Conservation (phyloP, 2,329 filamentous ascomycete genomes). For the Microcyclospora pomicola region DNA sequence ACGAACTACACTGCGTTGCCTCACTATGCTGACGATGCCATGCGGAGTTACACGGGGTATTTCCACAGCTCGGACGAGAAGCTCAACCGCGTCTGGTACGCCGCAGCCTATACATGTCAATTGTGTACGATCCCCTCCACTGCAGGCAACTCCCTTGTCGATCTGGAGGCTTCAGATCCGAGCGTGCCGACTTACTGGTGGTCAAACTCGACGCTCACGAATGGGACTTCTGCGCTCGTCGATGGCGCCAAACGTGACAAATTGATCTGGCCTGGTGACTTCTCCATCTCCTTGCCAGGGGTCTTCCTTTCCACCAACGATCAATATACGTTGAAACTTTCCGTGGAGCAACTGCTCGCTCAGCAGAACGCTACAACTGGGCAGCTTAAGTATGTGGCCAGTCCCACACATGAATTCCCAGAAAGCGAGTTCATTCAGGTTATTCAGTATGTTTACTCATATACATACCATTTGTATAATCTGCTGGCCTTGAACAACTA, state of each 20-base stretch:
- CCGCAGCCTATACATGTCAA: conserved; percentile 30
- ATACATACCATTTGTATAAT: conserved; percentile 42
- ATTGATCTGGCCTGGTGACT: conserved; percentile 34
- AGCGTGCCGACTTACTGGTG: conserved; percentile 13
- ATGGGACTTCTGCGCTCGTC: conserved; percentile 22
- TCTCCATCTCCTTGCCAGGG: conserved; percentile 39
- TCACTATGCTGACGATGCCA: conserved; percentile 24
- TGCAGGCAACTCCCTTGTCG: conserved; percentile 15
- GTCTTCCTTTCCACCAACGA: conserved; percentile 24
- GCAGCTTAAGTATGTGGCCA: conserved; percentile 20
- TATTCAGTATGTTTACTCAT: conserved; percentile 14
- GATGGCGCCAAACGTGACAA: conserved; percentile 28
- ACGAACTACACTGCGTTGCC: conserved; percentile 33
- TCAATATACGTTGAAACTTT: conserved; percentile 2
- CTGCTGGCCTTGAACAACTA: conserved; percentile 34
- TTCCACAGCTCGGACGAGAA: conserved; percentile 26
- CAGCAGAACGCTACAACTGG: conserved; percentile 5
- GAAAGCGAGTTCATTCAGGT: conserved; percentile 21
- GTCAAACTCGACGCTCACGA: conserved; percentile 20
- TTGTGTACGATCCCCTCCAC: conserved; percentile 24
- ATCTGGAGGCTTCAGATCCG: conserved; percentile 18
- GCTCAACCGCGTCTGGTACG: conserved; percentile 45
- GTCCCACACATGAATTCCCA: conserved; percentile 28
- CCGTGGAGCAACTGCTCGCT: conserved; percentile 2
- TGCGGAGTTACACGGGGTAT: conserved; percentile 26